phyloP scores from a whole-genome alignment of 768 basidiomycete genomes.

The Infundibulicybe gibba region DNA sequence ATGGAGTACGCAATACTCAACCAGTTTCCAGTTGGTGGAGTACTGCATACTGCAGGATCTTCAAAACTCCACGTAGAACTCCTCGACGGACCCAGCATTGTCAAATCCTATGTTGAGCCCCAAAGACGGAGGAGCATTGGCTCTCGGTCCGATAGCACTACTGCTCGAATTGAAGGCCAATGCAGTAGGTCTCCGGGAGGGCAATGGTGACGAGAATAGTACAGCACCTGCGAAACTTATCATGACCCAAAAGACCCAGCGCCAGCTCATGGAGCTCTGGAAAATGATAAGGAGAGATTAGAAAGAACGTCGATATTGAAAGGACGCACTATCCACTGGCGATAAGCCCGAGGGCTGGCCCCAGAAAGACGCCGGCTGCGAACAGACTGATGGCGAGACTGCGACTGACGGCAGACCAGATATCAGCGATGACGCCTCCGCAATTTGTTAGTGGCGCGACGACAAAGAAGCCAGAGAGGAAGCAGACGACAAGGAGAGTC shows the following conservation, averaged over 20 bases:
- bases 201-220: slow-evolving; percentile 38
- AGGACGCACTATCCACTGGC: slow-evolving; percentile 51
- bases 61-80: no score
- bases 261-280: slow-evolving; percentile 47
- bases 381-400: slow-evolving; percentile 58
- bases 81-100: no score
- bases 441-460: slow-evolving; percentile 55
- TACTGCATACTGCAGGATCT: no score
- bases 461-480: slow-evolving; percentile 61
- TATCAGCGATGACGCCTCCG: slow-evolving; percentile 57
- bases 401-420: slow-evolving; percentile 47
- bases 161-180: no score
- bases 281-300: slow-evolving; percentile 34
- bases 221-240: slow-evolving; percentile 58
- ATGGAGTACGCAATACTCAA: no score
- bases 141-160: no score
- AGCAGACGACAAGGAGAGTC: slow-evolving; percentile 56
- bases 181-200: slow-evolving; percentile 72
- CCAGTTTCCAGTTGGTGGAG: no score
- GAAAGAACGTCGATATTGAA: neutral
- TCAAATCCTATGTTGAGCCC: no score
- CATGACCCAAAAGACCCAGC: slow-evolving; percentile 71
- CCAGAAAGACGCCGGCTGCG: slow-evolving; percentile 58
- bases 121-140: no score
- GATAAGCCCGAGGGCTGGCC: slow-evolving; percentile 62